These are phyloP conservation scores for Ganoderma multipileum DNA, from an alignment of 1,284 basidiomycete species.

Conservation along the genomic window DNA sequence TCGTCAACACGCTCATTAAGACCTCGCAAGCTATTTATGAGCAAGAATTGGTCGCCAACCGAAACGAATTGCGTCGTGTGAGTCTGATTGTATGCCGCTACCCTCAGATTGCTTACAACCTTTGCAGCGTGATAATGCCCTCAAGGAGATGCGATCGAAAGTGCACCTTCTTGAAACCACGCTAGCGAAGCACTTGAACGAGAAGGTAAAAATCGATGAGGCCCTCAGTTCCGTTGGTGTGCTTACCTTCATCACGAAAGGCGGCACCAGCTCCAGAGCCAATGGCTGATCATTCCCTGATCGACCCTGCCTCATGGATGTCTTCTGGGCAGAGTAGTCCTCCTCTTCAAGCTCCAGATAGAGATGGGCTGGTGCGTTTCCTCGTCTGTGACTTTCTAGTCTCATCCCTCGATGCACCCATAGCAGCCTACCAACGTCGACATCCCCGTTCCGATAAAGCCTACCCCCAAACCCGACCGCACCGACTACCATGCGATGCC, in stretches of 20 bases:
- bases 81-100: slow-evolving; percentile 31
- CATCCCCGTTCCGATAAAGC: slow-evolving; percentile 25
- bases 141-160: slow-evolving; percentile 42
- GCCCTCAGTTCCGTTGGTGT: not conserved
- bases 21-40: slow-evolving; percentile 44
- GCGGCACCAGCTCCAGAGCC: slow-evolving; percentile 24
- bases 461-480: slow-evolving; percentile 25
- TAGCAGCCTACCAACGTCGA: slow-evolving; percentile 35
- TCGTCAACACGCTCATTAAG: slow-evolving; percentile 42
- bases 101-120: not conserved
- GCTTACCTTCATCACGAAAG: not conserved
- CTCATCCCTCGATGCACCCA: not conserved
- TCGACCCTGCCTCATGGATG: slow-evolving; percentile 42
- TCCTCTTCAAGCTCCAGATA: slow-evolving; percentile 34
- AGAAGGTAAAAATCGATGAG: slow-evolving; percentile 22
- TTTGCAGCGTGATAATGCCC: slow-evolving; percentile 44
- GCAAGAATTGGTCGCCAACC: slow-evolving; percentile 44
- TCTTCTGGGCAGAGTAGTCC: slow-evolving; percentile 41
- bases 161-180: slow-evolving; percentile 41
- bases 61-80: slow-evolving; percentile 46
- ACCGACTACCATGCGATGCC: slow-evolving; percentile 13
- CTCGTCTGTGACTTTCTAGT: not conserved
- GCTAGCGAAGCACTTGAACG: slow-evolving; percentile 37
- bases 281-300: slow-evolving; percentile 36
- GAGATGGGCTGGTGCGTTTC: slow-evolving; percentile 25